Evolutionary conservation across 2,329 filamentous ascomycete genomes (phyloP), one percentile per base, ranked within the genome.

Genomic region (Fusarium citri): DNA sequence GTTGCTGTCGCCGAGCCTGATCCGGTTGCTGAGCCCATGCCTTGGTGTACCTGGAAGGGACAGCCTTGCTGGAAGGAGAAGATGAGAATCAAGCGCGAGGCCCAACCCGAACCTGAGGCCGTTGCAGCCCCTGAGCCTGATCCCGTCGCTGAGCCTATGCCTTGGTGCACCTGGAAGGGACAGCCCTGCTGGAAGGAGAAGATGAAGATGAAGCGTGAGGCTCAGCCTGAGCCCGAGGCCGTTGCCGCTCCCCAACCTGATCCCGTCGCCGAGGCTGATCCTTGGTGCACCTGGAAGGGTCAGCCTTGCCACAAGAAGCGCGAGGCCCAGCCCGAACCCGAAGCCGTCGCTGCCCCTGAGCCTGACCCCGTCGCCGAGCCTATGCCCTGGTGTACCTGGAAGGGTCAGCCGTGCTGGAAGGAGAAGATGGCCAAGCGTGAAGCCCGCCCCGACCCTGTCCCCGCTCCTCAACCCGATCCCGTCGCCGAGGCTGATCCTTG

Each of bases 41-140:
- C 59, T 1, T 78, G 78, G 70, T 84, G 83, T 69, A 69, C 78
- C 50, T 74, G 76, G 42, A 76, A 76, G 11, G 82, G 83, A 14
- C 76, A 81, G 51, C 72, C 76, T 5, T 85, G 84, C 76, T 77
- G 75, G 73, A 81, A 81, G 72, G 78, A 76, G 40, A 61, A 48
- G 43, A 46, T 45, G 56, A 37, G 6, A 7, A 31, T 49, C 4
- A 67, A 69, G 10, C 60, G 66, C 2, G 66, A 69, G 8, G 47
- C 62, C 26, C 28, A 37, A 4, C 26, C 26, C 9, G 26, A 28
- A 4, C 26, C 26, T 6, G 11, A 11, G 1, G 26, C 26, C 11
- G 26, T 48, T 10, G 68, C 73, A 34, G 68, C 56, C 23, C 50
- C 61, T 11, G 37, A 61, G 14, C 40, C 64, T 11, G 37, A 57